Conservation (phyloP, 2,329 filamentous ascomycete genomes). For the Aureobasidium leucospermi region DNA sequence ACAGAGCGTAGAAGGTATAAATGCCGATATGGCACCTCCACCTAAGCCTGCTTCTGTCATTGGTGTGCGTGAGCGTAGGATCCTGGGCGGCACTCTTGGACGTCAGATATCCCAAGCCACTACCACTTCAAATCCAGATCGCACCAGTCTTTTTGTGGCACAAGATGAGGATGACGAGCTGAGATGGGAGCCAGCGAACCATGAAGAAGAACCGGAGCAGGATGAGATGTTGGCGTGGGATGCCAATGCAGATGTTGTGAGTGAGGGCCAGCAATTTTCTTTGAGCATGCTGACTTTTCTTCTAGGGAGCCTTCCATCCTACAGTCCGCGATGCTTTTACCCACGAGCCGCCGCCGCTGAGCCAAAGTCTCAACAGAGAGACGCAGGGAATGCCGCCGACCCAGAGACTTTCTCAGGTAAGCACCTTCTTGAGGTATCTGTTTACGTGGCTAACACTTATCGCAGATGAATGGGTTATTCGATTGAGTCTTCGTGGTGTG, state of each 20-base stretch:
- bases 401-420: slow-evolving; percentile 63
- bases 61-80: slow-evolving; percentile 19
- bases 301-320: slow-evolving; percentile 29
- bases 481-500: slow-evolving; percentile 22
- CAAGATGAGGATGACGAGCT: slow-evolving; percentile 61
- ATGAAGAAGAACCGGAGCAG: slow-evolving; percentile 53
- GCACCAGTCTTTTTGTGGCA: slow-evolving; percentile 65
- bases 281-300: neutral
- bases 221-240: slow-evolving; percentile 65
- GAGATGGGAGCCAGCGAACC: slow-evolving; percentile 64
- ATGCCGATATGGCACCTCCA: slow-evolving; percentile 15
- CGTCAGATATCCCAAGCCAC: slow-evolving; percentile 28
- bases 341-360: slow-evolving; percentile 14
- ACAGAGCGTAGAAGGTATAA: neutral
- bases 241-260: slow-evolving; percentile 56
- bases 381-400: slow-evolving; percentile 56
- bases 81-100: slow-evolving; percentile 20
- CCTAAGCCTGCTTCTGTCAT: slow-evolving; percentile 11
- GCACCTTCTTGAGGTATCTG: slow-evolving; percentile 28
- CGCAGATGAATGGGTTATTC: slow-evolving; percentile 32
- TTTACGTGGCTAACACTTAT: slow-evolving; percentile 17
- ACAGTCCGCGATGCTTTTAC: slow-evolving; percentile 38
- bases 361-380: slow-evolving; percentile 22
- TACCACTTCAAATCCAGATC: slow-evolving; percentile 51
- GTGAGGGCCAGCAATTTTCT: slow-evolving; percentile 19